phyloP scores from a whole-genome alignment of 108 stramenopile species.

The Conticribra weissflogii region DNA sequence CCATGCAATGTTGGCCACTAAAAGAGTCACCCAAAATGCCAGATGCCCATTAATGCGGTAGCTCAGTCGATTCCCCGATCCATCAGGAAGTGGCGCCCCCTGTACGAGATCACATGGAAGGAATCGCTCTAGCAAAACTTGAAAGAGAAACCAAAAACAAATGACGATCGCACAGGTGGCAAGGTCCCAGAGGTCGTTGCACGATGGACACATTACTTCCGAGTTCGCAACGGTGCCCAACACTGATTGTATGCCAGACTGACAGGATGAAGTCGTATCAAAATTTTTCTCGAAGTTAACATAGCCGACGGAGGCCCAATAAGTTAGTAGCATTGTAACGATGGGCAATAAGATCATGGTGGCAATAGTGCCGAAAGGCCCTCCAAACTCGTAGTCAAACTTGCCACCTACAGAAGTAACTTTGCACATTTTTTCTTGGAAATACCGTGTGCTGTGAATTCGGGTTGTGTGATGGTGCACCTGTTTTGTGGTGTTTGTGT shows the following conservation, averaged over 20 bases:
- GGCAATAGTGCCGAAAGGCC: slow-evolving; percentile 84
- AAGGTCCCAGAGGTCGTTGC: slow-evolving; percentile 16
- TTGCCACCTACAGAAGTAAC: slow-evolving; percentile 7
- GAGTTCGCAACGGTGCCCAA: slow-evolving; percentile 17
- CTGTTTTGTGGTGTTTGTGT: no score
- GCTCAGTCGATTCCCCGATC: slow-evolving; percentile 52
- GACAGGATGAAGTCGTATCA: slow-evolving; percentile 22
- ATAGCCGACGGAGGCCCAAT: slow-evolving; percentile 60
- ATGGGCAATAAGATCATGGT: slow-evolving; percentile 80
- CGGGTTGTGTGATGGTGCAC: not conserved
- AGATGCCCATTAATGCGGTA: slow-evolving; percentile 96
- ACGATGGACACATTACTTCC: slow-evolving; percentile 52
- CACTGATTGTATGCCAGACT: slow-evolving; percentile 11
- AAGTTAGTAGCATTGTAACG: slow-evolving; percentile 69
- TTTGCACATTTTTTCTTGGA: not conserved
- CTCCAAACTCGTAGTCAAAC: slow-evolving; percentile 94
- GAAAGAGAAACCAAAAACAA: slow-evolving; percentile 83
- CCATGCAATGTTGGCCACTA: slow-evolving; percentile 58
- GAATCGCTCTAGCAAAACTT: slow-evolving; percentile 84
- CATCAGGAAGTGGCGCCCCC: slow-evolving; percentile 70
- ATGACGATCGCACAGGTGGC: slow-evolving; percentile 55
- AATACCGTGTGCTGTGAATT: not conserved
- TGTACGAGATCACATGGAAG: slow-evolving; percentile 83
- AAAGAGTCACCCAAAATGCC: slow-evolving; percentile 89
- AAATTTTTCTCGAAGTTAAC: slow-evolving; percentile 51